Evolutionary conservation across 169 alveolate genomes (phyloP), one percentile per base, ranked within the genome.

Genomic region (Plasmodium berghei): DNA sequence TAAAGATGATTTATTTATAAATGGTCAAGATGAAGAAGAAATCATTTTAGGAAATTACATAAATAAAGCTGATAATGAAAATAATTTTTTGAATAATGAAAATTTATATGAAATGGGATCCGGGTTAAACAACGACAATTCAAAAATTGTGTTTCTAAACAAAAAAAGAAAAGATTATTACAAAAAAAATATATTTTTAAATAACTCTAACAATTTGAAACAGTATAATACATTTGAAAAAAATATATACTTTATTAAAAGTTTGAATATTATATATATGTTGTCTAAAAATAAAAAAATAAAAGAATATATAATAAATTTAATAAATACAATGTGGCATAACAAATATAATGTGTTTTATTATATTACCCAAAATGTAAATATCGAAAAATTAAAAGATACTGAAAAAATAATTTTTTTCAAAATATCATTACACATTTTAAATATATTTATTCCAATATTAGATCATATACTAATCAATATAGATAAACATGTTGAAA

Each of bases 401-500:
- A 71, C 87, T 22, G 91, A 86, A 56, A 86, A 86, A 59, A 70
- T 86, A 1, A 3, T 86, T 5, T 86, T 86, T 71, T 72, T 58
- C 8, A 69, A 63, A 86, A 45, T 86, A 1, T 86, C 91, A 0
- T 86, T 56, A 22, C 86, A 86, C 26, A 86, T 86, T 9, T 71
- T 86, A 86, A 86, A 86, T 71, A 18, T 86, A 2, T 86, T 86
- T 28, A 73, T 86, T 64, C 91, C 87, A 0, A 86, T 86, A 18
- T 59, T 86, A 46, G 87, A 86, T 22, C 2, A 71, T 9, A 86
- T 86, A 9, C 22, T 86, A 20, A 52, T 56, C 9, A 86, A 86
- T 10, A 86, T 86, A 8, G 91, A 86, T 34, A 59, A 58, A 48
- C 34, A 86, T 66, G 87, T 86, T 9, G 71, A 70, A 9, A 54